Conservation (phyloP, 176 grass and related monocot genomes). For the Hordeum marinum region DNA sequence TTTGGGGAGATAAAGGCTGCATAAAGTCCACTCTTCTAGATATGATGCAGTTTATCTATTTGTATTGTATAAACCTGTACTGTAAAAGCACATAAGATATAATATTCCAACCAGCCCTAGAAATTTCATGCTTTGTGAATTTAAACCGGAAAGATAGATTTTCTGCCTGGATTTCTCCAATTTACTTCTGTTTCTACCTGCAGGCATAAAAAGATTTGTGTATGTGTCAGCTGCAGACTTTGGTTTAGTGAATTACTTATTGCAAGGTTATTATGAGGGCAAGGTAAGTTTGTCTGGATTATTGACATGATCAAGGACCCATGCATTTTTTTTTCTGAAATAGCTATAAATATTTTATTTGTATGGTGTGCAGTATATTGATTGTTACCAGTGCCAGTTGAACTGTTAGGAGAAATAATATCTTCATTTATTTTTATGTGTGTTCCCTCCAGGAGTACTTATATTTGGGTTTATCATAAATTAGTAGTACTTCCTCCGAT, state of each 20-base stretch:
- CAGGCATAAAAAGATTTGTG: slow-evolving; percentile 93
- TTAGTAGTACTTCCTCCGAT: not conserved
- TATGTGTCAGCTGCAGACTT: slow-evolving; percentile 96
- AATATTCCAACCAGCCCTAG: not conserved
- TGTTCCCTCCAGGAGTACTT: not conserved
- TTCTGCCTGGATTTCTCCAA: not conserved
- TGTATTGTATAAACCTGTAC: not conserved
- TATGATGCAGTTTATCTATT: slow-evolving; percentile 17
- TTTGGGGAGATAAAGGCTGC: not conserved
- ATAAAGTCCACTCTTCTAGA: slow-evolving; percentile 2
- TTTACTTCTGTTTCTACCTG: slow-evolving; percentile 15
- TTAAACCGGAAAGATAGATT: not conserved
- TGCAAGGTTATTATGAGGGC: slow-evolving; percentile 89
- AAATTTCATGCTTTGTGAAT: not conserved
- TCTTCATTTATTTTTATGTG: not conserved
- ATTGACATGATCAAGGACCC: not conserved
- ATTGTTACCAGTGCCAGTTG: not conserved
- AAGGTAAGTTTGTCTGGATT: slow-evolving; percentile 47
- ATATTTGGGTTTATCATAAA: not conserved
- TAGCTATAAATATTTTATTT: not conserved
- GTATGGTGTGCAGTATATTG: not conserved
- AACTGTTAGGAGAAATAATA: not conserved
- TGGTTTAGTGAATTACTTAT: slow-evolving; percentile 68
- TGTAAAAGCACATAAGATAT: not conserved
- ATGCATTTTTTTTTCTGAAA: not conserved